These are phyloP conservation scores for Chrysophaeum taylorii DNA, from an alignment of 352 stramenopile species.

Conservation along the genomic window DNA sequence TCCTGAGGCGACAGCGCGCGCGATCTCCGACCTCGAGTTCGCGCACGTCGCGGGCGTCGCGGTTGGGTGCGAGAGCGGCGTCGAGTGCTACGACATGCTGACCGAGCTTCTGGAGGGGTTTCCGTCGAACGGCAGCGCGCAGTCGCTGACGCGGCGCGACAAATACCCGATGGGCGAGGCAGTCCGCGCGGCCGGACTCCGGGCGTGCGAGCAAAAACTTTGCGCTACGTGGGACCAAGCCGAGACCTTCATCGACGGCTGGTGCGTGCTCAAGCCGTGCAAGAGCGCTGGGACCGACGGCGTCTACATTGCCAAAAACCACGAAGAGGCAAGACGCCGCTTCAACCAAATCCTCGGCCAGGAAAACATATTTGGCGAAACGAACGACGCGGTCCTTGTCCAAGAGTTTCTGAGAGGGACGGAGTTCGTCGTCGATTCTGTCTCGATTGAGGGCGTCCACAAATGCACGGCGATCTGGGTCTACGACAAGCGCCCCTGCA, in stretches of 20 bases:
- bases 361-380: conserved; percentile 66
- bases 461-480: conserved; percentile 82
- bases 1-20: neutral
- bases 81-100: conserved; percentile 17
- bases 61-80: conserved; percentile 20
- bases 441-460: conserved; percentile 65
- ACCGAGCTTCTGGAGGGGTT: conserved; percentile 27
- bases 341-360: conserved; percentile 68
- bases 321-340: conserved; percentile 56
- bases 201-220: conserved; percentile 76
- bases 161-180: conserved; percentile 77
- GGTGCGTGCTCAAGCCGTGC: conserved; percentile 66
- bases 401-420: conserved; percentile 73
- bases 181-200: conserved; percentile 57
- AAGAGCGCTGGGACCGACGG: conserved; percentile 69
- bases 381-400: conserved; percentile 61
- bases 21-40: neutral
- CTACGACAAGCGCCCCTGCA: conserved; percentile 81
- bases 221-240: conserved; percentile 63
- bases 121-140: conserved; percentile 49
- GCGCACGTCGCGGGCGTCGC: conserved; percentile 18
- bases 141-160: conserved; percentile 61
- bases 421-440: conserved; percentile 76
- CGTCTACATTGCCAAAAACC: conserved; percentile 60
- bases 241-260: conserved; percentile 58